Base-by-base conservation (phyloP, 805 yeast genomes). In the Pichia occidentalis region DNA sequence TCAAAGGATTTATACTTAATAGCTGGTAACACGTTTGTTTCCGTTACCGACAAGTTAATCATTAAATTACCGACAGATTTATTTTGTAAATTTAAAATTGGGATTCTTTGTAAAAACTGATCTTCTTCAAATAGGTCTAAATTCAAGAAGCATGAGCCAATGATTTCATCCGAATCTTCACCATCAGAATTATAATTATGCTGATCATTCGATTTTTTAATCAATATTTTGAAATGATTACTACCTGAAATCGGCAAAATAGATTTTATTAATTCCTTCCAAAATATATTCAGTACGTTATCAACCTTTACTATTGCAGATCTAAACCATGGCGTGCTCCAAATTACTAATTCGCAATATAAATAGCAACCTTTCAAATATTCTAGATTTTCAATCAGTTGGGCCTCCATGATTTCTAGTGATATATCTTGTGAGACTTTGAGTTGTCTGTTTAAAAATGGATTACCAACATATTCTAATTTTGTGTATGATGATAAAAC, bases 191-290 rank as follows among this genome's bases (percentile, higher is more conserved):
- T 45, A 41, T 52, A 47, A 3, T 35, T 24, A 21, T 37, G 47
- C 6, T 35, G 24, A 20, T 45, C 30, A 24, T 39, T 36, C 0
- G 56, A 36, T 3, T 45, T 29, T 32, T 51, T 77, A 39, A 75
- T 64, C 33, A 64, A 58, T 12, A 75, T 67, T 46, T 64, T 73
- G 46, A 76, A 65, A 53, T 65, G 67, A 50, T 68, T 73, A 3
- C 77, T 75, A 31, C 68, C 61, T 6, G 73, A 63, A 30, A 36
- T 32, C 0, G 84, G 80, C 29, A 79, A 61, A 35, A 77, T 74
- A n/a, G 82, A 61, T 2, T 70, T 61, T 52, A 84, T 82, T 31
- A 68, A 74, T 51, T 88, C 95, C 52, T 87, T 75, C 92, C 95
- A 88, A 53, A 85, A 85, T 1, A 95, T 88, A 4, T 40, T 26